These are phyloP conservation scores for Marasmius oreades DNA, from an alignment of 1,284 basidiomycete species.

Conservation along the genomic window DNA sequence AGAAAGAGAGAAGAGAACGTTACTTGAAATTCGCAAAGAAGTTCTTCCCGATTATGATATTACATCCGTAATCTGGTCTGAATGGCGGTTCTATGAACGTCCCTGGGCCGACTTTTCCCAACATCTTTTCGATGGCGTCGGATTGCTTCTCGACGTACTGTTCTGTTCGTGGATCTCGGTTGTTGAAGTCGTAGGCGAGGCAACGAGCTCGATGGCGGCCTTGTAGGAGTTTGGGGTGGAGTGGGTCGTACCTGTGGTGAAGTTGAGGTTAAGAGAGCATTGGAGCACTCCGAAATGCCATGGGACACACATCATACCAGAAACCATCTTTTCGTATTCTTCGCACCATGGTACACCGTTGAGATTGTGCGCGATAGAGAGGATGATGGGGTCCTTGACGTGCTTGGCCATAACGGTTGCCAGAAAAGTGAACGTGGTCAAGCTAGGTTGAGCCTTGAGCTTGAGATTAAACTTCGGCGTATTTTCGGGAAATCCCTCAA, in stretches of 20 bases:
- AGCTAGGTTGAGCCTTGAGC: neutral
- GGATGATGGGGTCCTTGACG: neutral
- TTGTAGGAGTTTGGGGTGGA: neutral
- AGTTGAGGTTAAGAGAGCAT: no score
- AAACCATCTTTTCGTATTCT: neutral
- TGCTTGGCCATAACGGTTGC: neutral
- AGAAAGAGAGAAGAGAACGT: neutral
- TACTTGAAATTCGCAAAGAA: neutral
- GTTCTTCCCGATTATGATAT: neutral
- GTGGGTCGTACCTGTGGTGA: neutral
- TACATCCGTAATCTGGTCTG: neutral
- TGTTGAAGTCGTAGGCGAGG: no score
- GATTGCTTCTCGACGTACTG: no score
- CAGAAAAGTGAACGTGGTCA: no score
- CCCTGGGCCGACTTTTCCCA: no score
- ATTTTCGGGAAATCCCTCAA: neutral
- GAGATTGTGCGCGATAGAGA: neutral
- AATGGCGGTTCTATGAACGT: neutral
- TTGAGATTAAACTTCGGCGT: neutral
- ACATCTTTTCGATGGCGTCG: no score
- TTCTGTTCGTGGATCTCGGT: no score
- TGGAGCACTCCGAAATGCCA: no score
- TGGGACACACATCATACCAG: neutral
- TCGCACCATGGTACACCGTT: neutral
- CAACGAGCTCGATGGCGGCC: neutral